Evolutionary conservation across 1,284 basidiomycete genomes (phyloP).

Genomic region (Quambalaria eucalypti): DNA sequence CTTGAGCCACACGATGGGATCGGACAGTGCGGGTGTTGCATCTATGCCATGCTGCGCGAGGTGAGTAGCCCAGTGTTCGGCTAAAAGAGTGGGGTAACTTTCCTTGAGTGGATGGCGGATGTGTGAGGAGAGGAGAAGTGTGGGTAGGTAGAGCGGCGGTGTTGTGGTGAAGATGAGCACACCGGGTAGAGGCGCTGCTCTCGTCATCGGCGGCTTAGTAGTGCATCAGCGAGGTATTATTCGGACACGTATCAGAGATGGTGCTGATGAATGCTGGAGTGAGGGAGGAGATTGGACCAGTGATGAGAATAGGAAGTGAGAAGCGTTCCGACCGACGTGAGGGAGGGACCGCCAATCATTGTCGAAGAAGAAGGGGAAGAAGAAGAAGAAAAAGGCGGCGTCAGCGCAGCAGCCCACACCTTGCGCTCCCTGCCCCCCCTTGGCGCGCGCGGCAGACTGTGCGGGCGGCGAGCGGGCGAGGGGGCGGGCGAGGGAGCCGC

Average conservation of each 20-base stretch:
- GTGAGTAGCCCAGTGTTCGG: not conserved
- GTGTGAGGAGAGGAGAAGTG: not conserved
- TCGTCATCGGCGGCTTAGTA: not conserved
- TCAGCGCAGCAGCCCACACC: no score
- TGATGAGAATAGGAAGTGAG: not conserved
- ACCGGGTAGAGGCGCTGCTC: not conserved
- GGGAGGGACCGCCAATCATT: no score
- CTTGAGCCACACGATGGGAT: not conserved
- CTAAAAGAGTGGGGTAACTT: not conserved
- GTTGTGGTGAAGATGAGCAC: constrained; percentile 1
- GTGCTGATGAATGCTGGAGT: not conserved
- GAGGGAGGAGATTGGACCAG: not conserved
- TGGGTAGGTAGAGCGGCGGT: not conserved
- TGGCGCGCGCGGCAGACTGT: no score
- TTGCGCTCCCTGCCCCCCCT: no score
- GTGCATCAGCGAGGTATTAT: no score
- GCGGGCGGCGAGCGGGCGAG: no score
- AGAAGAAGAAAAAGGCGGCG: no score
- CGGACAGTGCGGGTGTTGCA: not conserved
- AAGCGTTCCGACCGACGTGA: no score
- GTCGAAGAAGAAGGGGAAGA: no score
- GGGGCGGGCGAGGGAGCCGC: no score
- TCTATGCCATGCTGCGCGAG: not conserved
- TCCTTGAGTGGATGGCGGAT: not conserved
- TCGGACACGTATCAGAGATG: no score